Conservation (phyloP, 2,329 filamentous ascomycete genomes). For the Penicillium sp. region DNA sequence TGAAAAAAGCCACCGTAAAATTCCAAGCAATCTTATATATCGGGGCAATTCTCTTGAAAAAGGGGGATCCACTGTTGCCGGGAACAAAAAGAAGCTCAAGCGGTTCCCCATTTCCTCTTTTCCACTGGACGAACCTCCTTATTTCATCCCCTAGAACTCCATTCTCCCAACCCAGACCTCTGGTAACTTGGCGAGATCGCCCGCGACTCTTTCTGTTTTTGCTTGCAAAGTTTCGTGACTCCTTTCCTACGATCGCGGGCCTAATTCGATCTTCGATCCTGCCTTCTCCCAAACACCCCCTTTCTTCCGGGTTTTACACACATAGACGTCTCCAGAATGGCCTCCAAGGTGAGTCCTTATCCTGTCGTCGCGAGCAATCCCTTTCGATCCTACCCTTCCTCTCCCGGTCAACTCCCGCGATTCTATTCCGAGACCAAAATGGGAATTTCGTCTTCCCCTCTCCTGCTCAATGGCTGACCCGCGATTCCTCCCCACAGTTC, state of each 20-base stretch:
- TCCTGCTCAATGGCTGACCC: conserved; percentile 21
- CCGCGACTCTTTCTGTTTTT: neutral
- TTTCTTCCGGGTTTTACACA: conserved; percentile 4
- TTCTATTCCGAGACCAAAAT: conserved; percentile 1
- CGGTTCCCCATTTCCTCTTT: conserved; percentile 6
- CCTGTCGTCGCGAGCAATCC: neutral
- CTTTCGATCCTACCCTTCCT: neutral
- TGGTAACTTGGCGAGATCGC: neutral
- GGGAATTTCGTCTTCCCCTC: neutral
- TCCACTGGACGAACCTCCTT: conserved; percentile 6
- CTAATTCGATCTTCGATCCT: conserved; percentile 1
- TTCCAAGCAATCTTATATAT: neutral
- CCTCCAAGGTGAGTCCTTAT: conserved; percentile 22
- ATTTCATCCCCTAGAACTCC: neutral
- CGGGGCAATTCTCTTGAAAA: neutral
- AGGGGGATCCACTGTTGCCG: conserved; percentile 8
- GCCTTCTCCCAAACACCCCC: conserved; percentile 11
- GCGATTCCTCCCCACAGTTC: conserved; percentile 55
- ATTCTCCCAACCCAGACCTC: neutral
- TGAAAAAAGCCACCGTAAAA: too few species aligned
- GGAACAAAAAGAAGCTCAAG: conserved; percentile 12
- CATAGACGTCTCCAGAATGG: conserved; percentile 16
- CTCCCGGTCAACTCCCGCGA: neutral
- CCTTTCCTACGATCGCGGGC: neutral
- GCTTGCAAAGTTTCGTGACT: neutral